A percentile compares a stretch with the other conserved stretches of the same genome.
phyloP scores from a whole-genome alignment of 176 grass and related monocot species.

The Sorghum bicolor region DNA sequence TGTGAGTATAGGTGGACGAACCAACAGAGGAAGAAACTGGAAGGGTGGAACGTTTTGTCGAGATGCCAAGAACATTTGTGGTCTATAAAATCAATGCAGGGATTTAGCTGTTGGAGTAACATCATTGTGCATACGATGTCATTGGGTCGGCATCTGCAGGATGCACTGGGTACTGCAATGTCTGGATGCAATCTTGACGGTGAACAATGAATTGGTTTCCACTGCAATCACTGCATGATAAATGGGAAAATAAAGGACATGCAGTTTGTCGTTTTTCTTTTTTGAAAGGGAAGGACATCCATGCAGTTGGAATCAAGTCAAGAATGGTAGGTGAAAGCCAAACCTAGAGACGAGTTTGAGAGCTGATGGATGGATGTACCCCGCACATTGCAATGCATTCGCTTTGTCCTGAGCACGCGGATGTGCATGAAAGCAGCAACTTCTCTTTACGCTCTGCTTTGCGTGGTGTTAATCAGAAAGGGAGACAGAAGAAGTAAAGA shows the following conservation, averaged over 20 bases:
- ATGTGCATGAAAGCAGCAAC: background rate
- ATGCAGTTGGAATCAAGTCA: background rate
- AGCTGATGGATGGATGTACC: background rate
- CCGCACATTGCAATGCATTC: background rate
- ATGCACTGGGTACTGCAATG: background rate
- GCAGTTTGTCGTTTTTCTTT: background rate
- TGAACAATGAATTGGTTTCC: background rate
- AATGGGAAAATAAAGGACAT: background rate
- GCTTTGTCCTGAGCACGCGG: background rate
- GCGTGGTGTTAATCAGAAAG: background rate
- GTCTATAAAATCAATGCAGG: background rate
- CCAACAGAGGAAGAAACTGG: constrained; percentile 50
- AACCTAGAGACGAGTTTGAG: background rate
- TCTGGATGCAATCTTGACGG: no score
- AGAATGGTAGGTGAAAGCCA: background rate
- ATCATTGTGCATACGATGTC: background rate
- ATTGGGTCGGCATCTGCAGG: background rate
- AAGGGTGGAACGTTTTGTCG: constrained; percentile 40
- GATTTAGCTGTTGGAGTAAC: background rate
- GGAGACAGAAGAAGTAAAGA: background rate
- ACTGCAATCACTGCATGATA: background rate
- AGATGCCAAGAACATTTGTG: constrained; percentile 25
- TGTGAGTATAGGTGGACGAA: constrained; percentile 32
- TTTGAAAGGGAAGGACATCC: background rate
- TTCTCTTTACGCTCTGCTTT: background rate